A percentile compares a stretch with the other conserved stretches of the same genome.
These are phyloP conservation scores for Rhizopus microsporus DNA, from an alignment of 371 early-diverging fungal genomes.

Conservation along the genomic window DNA sequence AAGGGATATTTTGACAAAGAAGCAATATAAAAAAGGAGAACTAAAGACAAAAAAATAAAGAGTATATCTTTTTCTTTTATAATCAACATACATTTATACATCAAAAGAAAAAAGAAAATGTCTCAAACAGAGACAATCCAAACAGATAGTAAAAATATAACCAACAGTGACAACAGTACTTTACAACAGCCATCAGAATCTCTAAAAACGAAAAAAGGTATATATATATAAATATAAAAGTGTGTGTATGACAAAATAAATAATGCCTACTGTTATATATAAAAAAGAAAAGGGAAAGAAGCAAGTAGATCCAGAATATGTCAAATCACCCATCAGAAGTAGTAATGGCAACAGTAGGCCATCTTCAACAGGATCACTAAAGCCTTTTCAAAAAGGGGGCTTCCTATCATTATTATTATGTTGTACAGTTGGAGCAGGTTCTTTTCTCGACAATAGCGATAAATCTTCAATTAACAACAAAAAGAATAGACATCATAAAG, in stretches of 20 bases:
- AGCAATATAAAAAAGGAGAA: not conserved
- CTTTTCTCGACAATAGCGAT: slow-evolving; percentile 37
- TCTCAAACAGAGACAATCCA: slow-evolving; percentile 25
- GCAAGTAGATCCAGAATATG: slow-evolving; percentile 33
- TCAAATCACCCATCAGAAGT: slow-evolving; percentile 25
- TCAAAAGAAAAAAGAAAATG: slow-evolving; percentile 10
- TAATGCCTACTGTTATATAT: slow-evolving; percentile 5
- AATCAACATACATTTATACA: not conserved
- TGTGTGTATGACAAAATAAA: slow-evolving; percentile 28
- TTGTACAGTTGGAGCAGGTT: slow-evolving; percentile 34
- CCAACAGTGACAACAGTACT: slow-evolving; percentile 13
- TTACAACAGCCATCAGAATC: slow-evolving; percentile 10
- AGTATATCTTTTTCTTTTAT: not conserved
- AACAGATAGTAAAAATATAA: slow-evolving; percentile 11
- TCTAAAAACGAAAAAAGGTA: slow-evolving; percentile 14
- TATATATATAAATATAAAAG: slow-evolving; percentile 4
- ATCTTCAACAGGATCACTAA: slow-evolving; percentile 24
- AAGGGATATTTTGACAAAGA: not conserved
- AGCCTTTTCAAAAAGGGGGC: slow-evolving; percentile 32
- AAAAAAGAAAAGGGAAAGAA: slow-evolving; percentile 27
- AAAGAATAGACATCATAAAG: slow-evolving; percentile 19
- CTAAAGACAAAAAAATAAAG: not conserved
- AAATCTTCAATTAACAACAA: slow-evolving; percentile 24
- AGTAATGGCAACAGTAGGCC: slow-evolving; percentile 11
- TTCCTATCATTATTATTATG: slow-evolving; percentile 32